Evolutionary conservation across 768 basidiomycete species (phyloP), one percentile per base, ranked within the genome.

Genomic region (Psilocybe cubensis): DNA sequence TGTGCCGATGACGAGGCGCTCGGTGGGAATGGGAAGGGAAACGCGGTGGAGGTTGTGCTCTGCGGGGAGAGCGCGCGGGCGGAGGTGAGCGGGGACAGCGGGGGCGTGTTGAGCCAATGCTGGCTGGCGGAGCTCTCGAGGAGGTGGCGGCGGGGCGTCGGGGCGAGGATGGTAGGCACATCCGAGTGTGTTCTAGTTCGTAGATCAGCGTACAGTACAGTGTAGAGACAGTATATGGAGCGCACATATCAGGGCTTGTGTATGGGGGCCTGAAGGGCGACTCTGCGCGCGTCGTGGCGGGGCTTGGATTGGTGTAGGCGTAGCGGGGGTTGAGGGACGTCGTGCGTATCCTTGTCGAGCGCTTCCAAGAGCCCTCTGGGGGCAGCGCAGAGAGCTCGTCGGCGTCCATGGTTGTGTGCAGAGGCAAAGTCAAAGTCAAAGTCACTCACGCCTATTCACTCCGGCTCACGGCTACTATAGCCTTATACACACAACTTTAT

Each of bases 71-170:
- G 41, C 44, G 56, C 47, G 77, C 80, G 25, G 72, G 68, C 6
- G 83, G 83, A 79, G 23, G 79, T 80, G n/a, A 72, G 70, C 1
- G 79, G 80, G 1, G 78, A 86, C 52, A 69, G 70, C 12, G 76
- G 77, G 27, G 74, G 78, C 4, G 70, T 78, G 29, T 77, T 78
- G 12, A 89, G 78, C 88, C 87, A 88, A 44, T 82, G 79, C 51
- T 81, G 80, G 57, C 82, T 83, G 41, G 84, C 82, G 10, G 79
- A 76, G 40, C 76, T 79, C 54, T 89, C 86, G 7, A 90, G 73
- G 53, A 85, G 76, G 65, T 89, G 85, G 54, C 85, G 77, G 10
- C 82, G 84, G n/a, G 88, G 88, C 23, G 84, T 79, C 1, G 88
- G 87, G 0, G 89, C 79, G 42, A 85, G 70, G 33, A 89, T 88